A percentile compares a stretch with the other conserved stretches of the same genome.
These are phyloP conservation scores for Penicillium sp. DNA, from an alignment of 2,329 filamentous ascomycete genomes.

Conservation along the genomic window DNA sequence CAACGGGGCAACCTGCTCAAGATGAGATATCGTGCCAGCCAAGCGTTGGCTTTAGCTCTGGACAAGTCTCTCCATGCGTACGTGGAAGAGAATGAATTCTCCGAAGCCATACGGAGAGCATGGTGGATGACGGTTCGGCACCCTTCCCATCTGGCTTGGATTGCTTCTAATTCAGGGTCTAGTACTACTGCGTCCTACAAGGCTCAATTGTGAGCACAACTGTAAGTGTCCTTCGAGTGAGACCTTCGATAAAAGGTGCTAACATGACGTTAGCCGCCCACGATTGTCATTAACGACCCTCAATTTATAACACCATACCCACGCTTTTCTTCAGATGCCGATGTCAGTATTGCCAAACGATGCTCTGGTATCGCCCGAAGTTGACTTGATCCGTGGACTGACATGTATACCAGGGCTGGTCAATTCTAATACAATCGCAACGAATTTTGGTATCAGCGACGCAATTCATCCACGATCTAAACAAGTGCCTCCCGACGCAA, in stretches of 20 bases:
- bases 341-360: slow-evolving; percentile 28
- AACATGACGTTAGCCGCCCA: slow-evolving; percentile 34
- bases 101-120: slow-evolving; percentile 42
- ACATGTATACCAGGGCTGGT: slow-evolving; percentile 37
- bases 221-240: slow-evolving; percentile 24
- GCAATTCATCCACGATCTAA: slow-evolving; percentile 41
- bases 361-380: background rate
- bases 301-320: slow-evolving; percentile 44
- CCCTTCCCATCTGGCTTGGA: background rate
- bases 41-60: slow-evolving; percentile 42
- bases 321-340: slow-evolving; percentile 38
- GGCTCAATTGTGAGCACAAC: slow-evolving; percentile 45
- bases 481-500: slow-evolving; percentile 35
- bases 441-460: slow-evolving; percentile 42
- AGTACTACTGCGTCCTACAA: slow-evolving; percentile 46
- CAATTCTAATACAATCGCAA: slow-evolving; percentile 41
- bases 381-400: slow-evolving; percentile 7
- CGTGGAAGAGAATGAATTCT: slow-evolving; percentile 33
- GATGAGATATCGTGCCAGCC: slow-evolving; percentile 45
- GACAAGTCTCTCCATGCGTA: slow-evolving; percentile 42
- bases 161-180: background rate
- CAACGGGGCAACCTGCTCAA: slow-evolving; percentile 45
- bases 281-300: slow-evolving; percentile 42
- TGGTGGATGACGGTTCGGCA: slow-evolving; percentile 47
- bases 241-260: background rate